phyloP scores from a whole-genome alignment of 2,329 filamentous ascomycete genomes.

The Cladophialophora bantiana region DNA sequence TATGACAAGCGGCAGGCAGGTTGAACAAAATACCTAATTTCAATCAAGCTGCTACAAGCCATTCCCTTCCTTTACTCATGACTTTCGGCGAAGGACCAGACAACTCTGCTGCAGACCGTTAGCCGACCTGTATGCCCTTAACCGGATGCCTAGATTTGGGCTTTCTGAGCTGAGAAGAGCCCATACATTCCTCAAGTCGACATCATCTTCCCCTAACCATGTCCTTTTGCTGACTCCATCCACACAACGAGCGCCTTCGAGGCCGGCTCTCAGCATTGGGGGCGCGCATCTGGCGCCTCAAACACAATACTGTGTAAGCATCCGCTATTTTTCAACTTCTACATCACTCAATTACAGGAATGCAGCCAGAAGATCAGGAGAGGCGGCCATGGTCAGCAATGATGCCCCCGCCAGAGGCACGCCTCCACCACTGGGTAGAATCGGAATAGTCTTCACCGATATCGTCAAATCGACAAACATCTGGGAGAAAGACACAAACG shows the following conservation, averaged over 20 bases:
- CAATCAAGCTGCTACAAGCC: neutral
- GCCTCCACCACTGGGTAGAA: slow-evolving; percentile 26
- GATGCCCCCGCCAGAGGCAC: slow-evolving; percentile 2
- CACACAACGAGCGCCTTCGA: neutral
- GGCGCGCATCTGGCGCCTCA: neutral
- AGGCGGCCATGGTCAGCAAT: neutral
- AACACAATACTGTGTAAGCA: neutral
- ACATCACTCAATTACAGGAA: neutral
- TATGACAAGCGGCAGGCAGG: neutral
- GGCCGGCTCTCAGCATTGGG: neutral
- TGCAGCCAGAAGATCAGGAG: neutral
- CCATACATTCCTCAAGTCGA: slow-evolving; percentile 9
- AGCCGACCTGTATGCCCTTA: slow-evolving; percentile 2
- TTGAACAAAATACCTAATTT: neutral
- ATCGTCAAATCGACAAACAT: slow-evolving; percentile 40
- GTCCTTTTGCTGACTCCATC: slow-evolving; percentile 4
- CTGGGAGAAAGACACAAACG: slow-evolving; percentile 35
- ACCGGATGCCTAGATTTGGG: slow-evolving; percentile 19
- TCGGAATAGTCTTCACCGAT: slow-evolving; percentile 40
- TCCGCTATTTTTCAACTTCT: neutral
- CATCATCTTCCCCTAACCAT: neutral
- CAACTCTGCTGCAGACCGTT: neutral
- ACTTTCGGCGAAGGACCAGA: neutral
- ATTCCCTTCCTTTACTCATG: neutral
- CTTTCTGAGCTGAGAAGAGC: slow-evolving; percentile 19